These are phyloP conservation scores for Ceratobasidium sp. DNA, from an alignment of 1,284 basidiomycete genomes.

Conservation along the genomic window DNA sequence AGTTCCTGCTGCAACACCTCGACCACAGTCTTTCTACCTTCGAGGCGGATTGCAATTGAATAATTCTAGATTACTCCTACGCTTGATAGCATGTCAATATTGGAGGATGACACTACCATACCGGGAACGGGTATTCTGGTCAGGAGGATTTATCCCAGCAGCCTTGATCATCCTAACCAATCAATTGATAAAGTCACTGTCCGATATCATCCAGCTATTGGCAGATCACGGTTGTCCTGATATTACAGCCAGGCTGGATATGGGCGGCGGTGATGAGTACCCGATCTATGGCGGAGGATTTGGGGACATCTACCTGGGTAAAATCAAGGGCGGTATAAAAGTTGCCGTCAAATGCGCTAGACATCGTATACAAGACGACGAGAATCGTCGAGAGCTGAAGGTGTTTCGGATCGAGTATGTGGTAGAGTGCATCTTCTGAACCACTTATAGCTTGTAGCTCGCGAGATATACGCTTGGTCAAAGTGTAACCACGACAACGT, in stretches of 20 bases:
- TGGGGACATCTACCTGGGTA: not conserved
- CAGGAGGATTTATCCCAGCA: too few relatives aligned
- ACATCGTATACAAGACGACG: not conserved
- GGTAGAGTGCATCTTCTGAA: too few relatives aligned
- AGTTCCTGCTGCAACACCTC: too few relatives aligned
- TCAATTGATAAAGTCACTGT: not conserved
- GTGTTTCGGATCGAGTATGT: not conserved
- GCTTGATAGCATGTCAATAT: too few relatives aligned
- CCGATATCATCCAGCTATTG: not conserved
- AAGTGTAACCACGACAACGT: constrained; percentile 15
- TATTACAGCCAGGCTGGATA: not conserved
- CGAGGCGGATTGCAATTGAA: too few relatives aligned
- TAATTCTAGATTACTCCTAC: too few relatives aligned
- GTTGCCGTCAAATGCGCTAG: constrained; percentile 2
- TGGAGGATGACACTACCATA: too few relatives aligned
- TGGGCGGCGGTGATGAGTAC: not conserved
- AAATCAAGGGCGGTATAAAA: not conserved
- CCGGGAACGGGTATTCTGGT: too few relatives aligned
- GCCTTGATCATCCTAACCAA: too few relatives aligned
- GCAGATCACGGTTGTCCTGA: not conserved
- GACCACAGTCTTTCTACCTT: too few relatives aligned
- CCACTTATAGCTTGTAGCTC: not conserved
- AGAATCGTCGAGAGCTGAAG: not conserved
- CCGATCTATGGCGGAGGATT: not conserved
- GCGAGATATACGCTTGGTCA: constrained; percentile 26